These are phyloP conservation scores for Pestalotiopsis sp. DNA, from an alignment of 2,329 filamentous ascomycete species.

Conservation along the genomic window DNA sequence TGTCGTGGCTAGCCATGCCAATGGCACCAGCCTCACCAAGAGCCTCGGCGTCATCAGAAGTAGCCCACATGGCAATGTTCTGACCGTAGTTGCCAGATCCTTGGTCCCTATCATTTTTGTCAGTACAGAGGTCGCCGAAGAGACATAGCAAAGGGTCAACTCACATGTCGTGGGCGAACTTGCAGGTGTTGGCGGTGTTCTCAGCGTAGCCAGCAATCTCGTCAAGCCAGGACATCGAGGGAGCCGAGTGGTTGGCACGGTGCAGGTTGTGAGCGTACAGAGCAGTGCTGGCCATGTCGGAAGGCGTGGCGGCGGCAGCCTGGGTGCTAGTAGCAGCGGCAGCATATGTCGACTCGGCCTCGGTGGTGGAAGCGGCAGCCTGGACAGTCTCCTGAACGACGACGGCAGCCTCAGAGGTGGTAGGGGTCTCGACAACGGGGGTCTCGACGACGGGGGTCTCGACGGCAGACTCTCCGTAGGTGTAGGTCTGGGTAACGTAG, in stretches of 20 bases:
- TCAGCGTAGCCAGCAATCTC: slow-evolving; percentile 66
- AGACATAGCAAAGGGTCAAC: slow-evolving; percentile 30
- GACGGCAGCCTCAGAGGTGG: slow-evolving; percentile 1
- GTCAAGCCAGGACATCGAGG: slow-evolving; percentile 66
- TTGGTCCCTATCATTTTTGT: slow-evolving; percentile 46
- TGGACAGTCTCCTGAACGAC: slow-evolving; percentile 9
- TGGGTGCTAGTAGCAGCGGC: not conserved
- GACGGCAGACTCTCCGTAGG: slow-evolving; percentile 1
- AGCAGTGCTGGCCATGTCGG: slow-evolving; percentile 41
- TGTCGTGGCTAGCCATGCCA: slow-evolving; percentile 71
- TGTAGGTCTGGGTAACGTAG: slow-evolving; percentile 6
- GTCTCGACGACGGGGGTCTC: slow-evolving; percentile 8
- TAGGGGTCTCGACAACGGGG: not conserved
- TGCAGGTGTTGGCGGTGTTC: slow-evolving; percentile 66
- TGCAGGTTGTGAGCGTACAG: slow-evolving; percentile 84
- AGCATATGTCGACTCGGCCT: not conserved
- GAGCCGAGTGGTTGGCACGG: slow-evolving; percentile 78
- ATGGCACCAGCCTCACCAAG: slow-evolving; percentile 59
- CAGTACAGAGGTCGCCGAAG: slow-evolving; percentile 23
- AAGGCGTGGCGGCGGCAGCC: slow-evolving; percentile 22
- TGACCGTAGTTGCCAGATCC: slow-evolving; percentile 77
- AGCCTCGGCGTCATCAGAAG: slow-evolving; percentile 37
- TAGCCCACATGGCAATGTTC: slow-evolving; percentile 76
- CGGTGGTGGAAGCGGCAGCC: slow-evolving; percentile 13
- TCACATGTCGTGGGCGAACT: slow-evolving; percentile 78